phyloP scores from a whole-genome alignment of 305 asterid genomes.

The Fraxinus dipetala region DNA sequence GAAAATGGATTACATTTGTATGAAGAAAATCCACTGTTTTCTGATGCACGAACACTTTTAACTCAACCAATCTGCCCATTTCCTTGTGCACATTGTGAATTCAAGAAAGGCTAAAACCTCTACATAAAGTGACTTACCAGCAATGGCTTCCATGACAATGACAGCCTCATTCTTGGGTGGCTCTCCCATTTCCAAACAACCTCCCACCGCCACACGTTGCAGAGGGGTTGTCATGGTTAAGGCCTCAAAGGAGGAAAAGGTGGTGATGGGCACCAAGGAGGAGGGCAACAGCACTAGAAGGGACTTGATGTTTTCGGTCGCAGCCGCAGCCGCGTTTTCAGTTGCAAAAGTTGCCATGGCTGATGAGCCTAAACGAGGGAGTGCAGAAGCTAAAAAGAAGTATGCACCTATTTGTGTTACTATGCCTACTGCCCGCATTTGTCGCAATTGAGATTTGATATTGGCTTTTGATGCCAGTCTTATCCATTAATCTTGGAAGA shows the following conservation, averaged over 20 bases:
- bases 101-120: not conserved
- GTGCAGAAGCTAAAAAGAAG: conserved; percentile 62
- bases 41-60: not conserved
- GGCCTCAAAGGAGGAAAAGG: conserved; percentile 35
- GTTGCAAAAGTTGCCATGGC: conserved; percentile 52
- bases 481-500: not conserved
- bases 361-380: conserved; percentile 55
- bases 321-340: conserved; percentile 41
- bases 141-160: conserved; percentile 59
- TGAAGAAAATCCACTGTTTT: conserved; percentile 5
- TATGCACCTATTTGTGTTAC: conserved; percentile 67
- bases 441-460: conserved; percentile 33
- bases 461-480: not conserved
- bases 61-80: not conserved
- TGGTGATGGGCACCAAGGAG: conserved; percentile 15
- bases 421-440: conserved; percentile 74
- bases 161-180: conserved; percentile 48
- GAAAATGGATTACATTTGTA: conserved; percentile 40
- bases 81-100: not conserved
- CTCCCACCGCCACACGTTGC: conserved; percentile 34
- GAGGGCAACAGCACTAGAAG: conserved; percentile 45
- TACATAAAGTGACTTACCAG: not conserved
- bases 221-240: conserved; percentile 27
- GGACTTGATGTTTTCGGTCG: conserved; percentile 54
- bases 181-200: conserved; percentile 27